Percentiles rank a stretch among this genome's conserved stretches.
Conservation (phyloP, 306 rosid species). For the Sicyos edulis region DNA sequence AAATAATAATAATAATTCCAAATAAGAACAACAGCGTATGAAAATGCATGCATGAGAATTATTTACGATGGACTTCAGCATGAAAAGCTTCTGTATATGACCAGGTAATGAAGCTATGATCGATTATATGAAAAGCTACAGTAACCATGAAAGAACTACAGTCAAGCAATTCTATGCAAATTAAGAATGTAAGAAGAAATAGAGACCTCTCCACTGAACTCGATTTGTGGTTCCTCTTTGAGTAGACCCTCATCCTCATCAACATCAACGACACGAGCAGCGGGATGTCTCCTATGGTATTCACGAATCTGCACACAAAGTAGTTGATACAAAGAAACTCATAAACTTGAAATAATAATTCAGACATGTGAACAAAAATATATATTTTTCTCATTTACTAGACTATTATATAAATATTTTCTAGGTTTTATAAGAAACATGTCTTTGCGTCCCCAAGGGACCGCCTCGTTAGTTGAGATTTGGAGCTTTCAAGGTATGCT, state of each 20-base stretch:
- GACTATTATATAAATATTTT: neutral
- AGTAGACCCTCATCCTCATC: constrained; percentile 64
- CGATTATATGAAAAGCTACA: neutral
- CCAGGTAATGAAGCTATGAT: neutral
- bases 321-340: constrained; percentile 12
- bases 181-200: constrained; percentile 13
- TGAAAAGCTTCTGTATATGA: neutral
- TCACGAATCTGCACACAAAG: constrained; percentile 71
- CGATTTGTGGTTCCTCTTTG: constrained; percentile 83
- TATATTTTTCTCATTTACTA: neutral
- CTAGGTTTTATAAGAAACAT: neutral
- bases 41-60: neutral
- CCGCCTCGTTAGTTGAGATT: no score
- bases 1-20: no score
- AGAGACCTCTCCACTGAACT: constrained; percentile 95
- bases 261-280: constrained; percentile 79
- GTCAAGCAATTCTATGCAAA: constrained; percentile 10
- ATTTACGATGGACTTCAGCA: neutral
- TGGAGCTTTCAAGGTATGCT: no score
- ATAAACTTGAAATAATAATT: neutral
- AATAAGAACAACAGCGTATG: no score
- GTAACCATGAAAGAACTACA: neutral
- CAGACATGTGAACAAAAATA: neutral
- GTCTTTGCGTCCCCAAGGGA: neutral
- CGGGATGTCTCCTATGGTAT: constrained; percentile 89